phyloP scores from a whole-genome alignment of 352 stramenopile species.

The Globisporangium mamillatum region DNA sequence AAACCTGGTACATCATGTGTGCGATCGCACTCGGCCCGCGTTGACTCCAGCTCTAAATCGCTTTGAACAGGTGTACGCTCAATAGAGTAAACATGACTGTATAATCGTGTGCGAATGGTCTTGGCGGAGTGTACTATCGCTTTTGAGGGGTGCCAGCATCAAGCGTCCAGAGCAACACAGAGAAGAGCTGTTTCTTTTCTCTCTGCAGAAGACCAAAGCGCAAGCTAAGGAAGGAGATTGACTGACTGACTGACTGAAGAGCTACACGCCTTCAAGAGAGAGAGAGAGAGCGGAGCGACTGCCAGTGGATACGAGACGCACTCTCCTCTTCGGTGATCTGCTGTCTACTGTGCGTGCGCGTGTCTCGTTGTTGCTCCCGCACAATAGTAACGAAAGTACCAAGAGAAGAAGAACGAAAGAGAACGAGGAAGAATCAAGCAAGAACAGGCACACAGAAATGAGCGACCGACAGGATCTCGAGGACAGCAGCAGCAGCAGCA shows the following conservation, averaged over 20 bases:
- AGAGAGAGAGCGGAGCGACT: neutral
- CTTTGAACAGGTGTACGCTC: neutral
- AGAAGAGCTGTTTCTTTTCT: slow-evolving; percentile 10
- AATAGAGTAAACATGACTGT: neutral
- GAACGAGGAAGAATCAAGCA: neutral
- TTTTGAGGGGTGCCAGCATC: neutral
- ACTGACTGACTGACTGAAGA: neutral
- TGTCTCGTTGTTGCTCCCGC: neutral
- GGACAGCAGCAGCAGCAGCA: slow-evolving; percentile 7
- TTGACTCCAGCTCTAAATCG: neutral
- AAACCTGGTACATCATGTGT: neutral
- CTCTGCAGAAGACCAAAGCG: slow-evolving; percentile 4
- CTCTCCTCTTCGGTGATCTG: neutral
- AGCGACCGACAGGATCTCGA: slow-evolving; percentile 10
- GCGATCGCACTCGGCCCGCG: neutral
- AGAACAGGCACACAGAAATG: slow-evolving; percentile 5
- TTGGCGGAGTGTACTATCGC: neutral
- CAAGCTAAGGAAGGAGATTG: neutral
- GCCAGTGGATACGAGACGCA: neutral
- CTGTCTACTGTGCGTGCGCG: neutral
- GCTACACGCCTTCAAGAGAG: neutral
- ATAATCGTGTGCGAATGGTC: neutral
- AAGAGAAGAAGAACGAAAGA: neutral
- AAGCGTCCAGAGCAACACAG: neutral
- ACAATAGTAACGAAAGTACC: neutral